A percentile compares a stretch with the other conserved stretches of the same genome.
Conservation (phyloP, 306 rosid genomes). For the Ceratonia siliqua region DNA sequence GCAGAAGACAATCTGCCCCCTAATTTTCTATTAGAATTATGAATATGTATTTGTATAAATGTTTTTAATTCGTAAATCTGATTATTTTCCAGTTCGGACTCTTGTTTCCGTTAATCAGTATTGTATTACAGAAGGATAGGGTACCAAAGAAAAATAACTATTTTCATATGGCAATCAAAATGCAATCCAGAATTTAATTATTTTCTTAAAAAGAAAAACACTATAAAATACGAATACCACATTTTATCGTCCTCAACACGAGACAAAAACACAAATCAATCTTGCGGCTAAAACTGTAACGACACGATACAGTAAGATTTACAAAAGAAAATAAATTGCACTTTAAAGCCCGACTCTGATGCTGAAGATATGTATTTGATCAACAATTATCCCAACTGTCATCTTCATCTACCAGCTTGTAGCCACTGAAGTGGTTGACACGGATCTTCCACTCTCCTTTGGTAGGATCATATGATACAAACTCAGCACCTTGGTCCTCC, state of each 20-base stretch:
- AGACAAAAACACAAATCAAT: background rate
- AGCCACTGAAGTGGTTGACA: slow-evolving; percentile 80
- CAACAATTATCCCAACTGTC: slow-evolving; percentile 36
- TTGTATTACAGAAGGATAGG: too few species aligned
- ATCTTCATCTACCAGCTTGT: slow-evolving; percentile 56
- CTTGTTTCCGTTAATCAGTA: too few species aligned
- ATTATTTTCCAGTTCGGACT: too few species aligned
- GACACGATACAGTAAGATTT: background rate
- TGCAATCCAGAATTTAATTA: background rate
- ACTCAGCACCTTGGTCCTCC: slow-evolving; percentile 91
- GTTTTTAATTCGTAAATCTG: too few species aligned
- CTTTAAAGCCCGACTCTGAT: background rate
- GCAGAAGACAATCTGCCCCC: too few species aligned
- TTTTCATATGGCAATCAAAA: background rate
- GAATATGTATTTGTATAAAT: too few species aligned
- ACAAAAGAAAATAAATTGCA: background rate
- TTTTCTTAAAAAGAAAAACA: background rate
- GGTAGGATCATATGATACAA: slow-evolving; percentile 69
- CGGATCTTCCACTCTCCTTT: slow-evolving; percentile 95
- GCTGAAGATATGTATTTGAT: background rate
- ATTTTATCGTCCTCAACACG: background rate
- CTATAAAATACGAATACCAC: background rate
- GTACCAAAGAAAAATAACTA: too few species aligned
- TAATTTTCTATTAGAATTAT: too few species aligned
- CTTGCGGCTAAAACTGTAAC: background rate